phyloP scores from a whole-genome alignment of 2,329 filamentous ascomycete species.

The Cladosporium oxysporum region DNA sequence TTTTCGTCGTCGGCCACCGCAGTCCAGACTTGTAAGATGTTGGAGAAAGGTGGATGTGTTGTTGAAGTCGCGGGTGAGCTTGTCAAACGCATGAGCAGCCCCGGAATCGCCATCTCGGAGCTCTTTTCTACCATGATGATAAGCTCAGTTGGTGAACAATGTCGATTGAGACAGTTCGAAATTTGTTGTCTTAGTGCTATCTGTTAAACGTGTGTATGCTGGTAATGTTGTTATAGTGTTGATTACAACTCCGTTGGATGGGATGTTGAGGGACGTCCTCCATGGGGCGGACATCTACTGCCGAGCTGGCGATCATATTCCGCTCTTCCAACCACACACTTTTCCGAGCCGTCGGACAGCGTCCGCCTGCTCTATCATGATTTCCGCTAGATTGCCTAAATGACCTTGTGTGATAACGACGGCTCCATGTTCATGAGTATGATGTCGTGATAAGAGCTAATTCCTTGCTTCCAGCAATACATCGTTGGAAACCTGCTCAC shows the following conservation, averaged over 20 bases:
- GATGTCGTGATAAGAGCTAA: background rate
- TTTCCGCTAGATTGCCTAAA: background rate
- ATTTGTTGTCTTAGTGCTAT: background rate
- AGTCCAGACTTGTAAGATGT: background rate
- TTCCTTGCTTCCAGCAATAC: background rate
- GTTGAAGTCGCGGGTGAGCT: background rate
- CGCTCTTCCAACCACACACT: background rate
- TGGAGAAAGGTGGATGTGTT: background rate
- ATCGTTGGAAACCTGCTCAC: background rate
- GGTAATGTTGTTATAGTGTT: background rate
- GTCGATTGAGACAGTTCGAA: background rate
- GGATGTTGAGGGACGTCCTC: background rate
- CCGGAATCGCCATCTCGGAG: background rate
- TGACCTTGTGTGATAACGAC: no score
- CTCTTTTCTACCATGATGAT: background rate
- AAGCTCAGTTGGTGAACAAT: background rate
- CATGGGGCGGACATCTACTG: background rate
- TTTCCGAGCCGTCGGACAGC: background rate
- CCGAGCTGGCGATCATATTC: background rate
- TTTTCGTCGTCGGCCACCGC: background rate
- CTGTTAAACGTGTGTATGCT: background rate
- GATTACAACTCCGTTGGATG: no score
- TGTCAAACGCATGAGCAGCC: background rate
- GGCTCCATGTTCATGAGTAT: background rate
- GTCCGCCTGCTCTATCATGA: background rate